These are phyloP conservation scores for Elsinoe batatas DNA, from an alignment of 2,329 filamentous ascomycete species.

Conservation along the genomic window DNA sequence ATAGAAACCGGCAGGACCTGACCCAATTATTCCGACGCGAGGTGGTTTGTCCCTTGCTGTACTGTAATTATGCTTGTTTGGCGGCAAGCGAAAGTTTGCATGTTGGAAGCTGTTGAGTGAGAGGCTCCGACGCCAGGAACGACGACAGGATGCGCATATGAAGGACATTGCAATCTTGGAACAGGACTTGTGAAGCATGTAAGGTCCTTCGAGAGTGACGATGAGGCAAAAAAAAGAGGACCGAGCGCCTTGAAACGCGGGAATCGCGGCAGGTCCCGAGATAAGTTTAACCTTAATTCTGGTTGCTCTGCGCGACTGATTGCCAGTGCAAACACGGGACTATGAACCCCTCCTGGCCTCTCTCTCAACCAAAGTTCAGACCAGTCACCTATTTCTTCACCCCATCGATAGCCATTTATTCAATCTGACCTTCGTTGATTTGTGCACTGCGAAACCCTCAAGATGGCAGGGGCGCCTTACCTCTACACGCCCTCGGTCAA, in stretches of 20 bases:
- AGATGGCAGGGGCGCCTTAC: conserved; percentile 55
- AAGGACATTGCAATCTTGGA: background rate
- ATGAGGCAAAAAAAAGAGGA: background rate
- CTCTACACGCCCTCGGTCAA: conserved; percentile 53
- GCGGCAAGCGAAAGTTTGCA: no score
- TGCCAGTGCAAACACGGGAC: conserved; percentile 2
- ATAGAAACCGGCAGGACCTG: conserved; percentile 93
- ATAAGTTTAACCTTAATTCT: conserved; percentile 7
- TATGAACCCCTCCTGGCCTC: background rate
- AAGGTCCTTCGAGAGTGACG: background rate
- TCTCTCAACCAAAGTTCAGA: background rate
- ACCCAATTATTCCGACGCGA: conserved; percentile 80
- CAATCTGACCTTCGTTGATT: background rate
- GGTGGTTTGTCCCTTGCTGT: conserved; percentile 40
- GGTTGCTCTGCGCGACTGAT: conserved; percentile 6
- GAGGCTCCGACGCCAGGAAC: background rate
- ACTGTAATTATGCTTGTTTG: conserved; percentile 18
- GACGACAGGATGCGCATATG: conserved; percentile 7
- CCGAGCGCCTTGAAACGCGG: background rate
- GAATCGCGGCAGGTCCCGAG: background rate
- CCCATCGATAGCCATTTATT: background rate
- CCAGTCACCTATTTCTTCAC: conserved; percentile 2
- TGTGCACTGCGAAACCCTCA: conserved; percentile 19
- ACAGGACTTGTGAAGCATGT: background rate
- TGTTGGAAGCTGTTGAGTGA: background rate